Evolutionary conservation across 1,139 yeast species (phyloP).

Genomic region (Pichia sp.): DNA sequence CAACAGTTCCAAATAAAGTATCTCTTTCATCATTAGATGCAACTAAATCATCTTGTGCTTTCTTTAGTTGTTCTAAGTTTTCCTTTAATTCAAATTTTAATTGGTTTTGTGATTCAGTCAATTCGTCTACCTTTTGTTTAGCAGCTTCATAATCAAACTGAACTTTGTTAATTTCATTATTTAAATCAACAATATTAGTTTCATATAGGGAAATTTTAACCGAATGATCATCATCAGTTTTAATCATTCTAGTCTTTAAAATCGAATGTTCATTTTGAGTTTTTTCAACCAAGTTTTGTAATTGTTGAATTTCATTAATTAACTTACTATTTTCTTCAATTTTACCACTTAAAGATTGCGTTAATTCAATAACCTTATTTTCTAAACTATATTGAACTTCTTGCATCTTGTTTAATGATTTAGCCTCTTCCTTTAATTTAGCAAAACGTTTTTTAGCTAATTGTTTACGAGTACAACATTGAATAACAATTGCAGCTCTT

Average conservation of each 20-base stretch:
- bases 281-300: slow-evolving; percentile 51
- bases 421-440: slow-evolving; percentile 72
- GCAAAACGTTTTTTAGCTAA: slow-evolving; percentile 62
- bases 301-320: slow-evolving; percentile 52
- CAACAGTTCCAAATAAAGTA: slow-evolving; percentile 55
- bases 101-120: slow-evolving; percentile 59
- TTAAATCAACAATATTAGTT: slow-evolving; percentile 46
- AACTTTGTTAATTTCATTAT: slow-evolving; percentile 51
- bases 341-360: slow-evolving; percentile 73
- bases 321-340: slow-evolving; percentile 75
- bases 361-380: slow-evolving; percentile 90
- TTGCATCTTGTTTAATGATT: slow-evolving; percentile 81
- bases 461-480: slow-evolving; percentile 71
- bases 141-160: slow-evolving; percentile 59
- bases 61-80: slow-evolving; percentile 56
- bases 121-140: slow-evolving; percentile 53
- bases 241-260: slow-evolving; percentile 51
- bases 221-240: slow-evolving; percentile 43
- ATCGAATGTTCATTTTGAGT: slow-evolving; percentile 53
- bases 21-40: slow-evolving; percentile 64
- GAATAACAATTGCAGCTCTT: slow-evolving; percentile 62
- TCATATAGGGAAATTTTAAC: slow-evolving; percentile 44
- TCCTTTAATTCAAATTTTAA: slow-evolving; percentile 58
- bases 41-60: slow-evolving; percentile 55
- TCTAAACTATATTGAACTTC: slow-evolving; percentile 91